Base-by-base conservation (phyloP, 192 early-diverging fungal species). In the Geosiphon pyriformis region DNA sequence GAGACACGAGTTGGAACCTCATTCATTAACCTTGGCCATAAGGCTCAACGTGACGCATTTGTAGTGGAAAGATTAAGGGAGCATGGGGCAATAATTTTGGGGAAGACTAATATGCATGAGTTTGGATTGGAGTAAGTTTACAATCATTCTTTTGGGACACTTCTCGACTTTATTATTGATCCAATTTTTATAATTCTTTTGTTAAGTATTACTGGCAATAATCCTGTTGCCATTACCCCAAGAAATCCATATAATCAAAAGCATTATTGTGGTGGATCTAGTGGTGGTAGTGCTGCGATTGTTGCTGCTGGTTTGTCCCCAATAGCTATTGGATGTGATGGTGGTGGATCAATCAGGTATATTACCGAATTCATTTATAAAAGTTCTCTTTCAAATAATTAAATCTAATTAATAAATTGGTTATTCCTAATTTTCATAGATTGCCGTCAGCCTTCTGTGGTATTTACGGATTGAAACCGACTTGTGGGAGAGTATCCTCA, bases 91-190 rank as follows among this genome's bases (percentile, higher is more conserved):
- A 75, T 90, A 58, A 82, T 89, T 61, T 68, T 85, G 32, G 89
- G 88, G 22, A 86, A 87, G 20, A 75, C 87, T 0, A 78, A 75
- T 29, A 92, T 92, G 91, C 82, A 89, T 55, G 91, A 92, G 65
- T 69, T 90, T 22, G 90, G 88, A 53, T 81, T 78, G 76, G 74
- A 73, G 69, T 26, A 53, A 6, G 25, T 59, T 46, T 26, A 32
- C 11, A n/a, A 20, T 46, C n/a, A 49, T 29, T 3, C 11, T 4
- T 30, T 32, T 46, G 2, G 33, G 30, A 35, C 18, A 11, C 18
- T 3, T 25, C 30, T 48, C 42, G 22, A 34, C 47, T 29, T n/a
- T 54, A 18, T 22, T 30, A 52, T 29, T 22, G 6, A 1, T 34
- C 60, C 4, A 46, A 32, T 33, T 57, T 65, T 73, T 68, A 67